Evolutionary conservation across 2,329 filamentous ascomycete genomes (phyloP), one percentile per base, ranked within the genome.

Genomic region (Diaporthe longicolla): DNA sequence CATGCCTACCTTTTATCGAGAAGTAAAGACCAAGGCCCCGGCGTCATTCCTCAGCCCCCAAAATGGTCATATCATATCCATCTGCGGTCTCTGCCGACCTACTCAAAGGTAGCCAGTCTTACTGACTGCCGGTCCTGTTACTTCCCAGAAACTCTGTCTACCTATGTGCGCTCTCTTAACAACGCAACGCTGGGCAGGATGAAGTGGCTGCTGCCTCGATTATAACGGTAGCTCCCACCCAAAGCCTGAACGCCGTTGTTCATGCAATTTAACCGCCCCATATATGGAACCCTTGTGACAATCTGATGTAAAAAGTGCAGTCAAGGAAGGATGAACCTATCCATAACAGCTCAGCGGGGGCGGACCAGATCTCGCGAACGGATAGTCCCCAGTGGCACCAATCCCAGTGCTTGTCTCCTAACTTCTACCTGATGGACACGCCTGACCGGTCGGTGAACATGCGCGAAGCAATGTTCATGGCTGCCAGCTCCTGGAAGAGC

Each of bases 391-490:
- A 2, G 40, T n/a, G 21, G 11, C 21, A 24, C 13, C 35, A 21
- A 24, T n/a, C 21, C 43, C 35, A 52, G 7, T n/a, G 43, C 35
- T 5, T 52, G 15, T 11, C 32, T 15, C 15, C 17, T 40, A 10
- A 15, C 15, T 21, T 50, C 84, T 84, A 93, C 77, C 93, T 89
- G 77, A 95, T 90, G 57, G 91, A 92, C 73, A 94, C 91, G 71
- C 93, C 93, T 21, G 93, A 95, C 74, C 93, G 87, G 82, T 94
- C 94, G 52, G 96, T 98, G 83, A 97, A 99, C 95, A 99, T 96
- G 82, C 97, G 93, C 43, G 96, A 93, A 15, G 97, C 96, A 83
- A 99, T 98, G 84, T 98, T 98, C 97, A 99, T 99, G 66, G 95
- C 93, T 82, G 95, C 94, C 78, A 99, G 87, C 87, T 99, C 97